Evolutionary conservation across 805 yeast genomes (phyloP), one percentile per base, ranked within the genome.

Genomic region (Isabelozyma pseudorhagii): DNA sequence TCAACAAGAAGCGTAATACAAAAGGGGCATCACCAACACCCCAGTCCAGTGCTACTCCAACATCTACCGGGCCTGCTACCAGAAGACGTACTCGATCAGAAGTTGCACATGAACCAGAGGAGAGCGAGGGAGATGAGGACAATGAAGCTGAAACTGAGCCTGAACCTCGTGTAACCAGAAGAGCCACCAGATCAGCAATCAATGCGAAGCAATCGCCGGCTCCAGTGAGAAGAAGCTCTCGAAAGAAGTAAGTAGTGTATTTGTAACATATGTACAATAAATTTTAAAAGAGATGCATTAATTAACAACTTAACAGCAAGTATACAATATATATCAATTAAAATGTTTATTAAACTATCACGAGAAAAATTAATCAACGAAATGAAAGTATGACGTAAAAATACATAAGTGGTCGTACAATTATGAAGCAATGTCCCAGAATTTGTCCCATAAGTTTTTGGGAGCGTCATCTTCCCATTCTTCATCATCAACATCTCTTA

Each of bases 401-500:
- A 13, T 31, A 31, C 36, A 31, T 31, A 31, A 31, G n/a, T 3
- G 25, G 3, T 21, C 4, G 25, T 5, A 5, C 38, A n/a, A n/a
- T 38, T 57, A 60, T 38, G 63, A 58, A 18, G 75, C 63, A 36
- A 67, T 55, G 44, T 56, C 66, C 85, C 86, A 81, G 56, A 81
- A 66, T 61, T 79, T 82, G 45, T 75, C 84, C 82, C 84, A 79
- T 29, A 76, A 43, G 44, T 69, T 78, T 50, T 67, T 78, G 45
- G 83, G 82, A n/a, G 61, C 75, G 1, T 72, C 77, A 31, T 59
- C 66, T 38, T 80, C 87, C 82, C 84, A 82, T 5, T 75, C 77
- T 39, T 74, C 74, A 39, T 78, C 82, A 46, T 85, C 89, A 38
- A 80, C 70, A 49, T 79, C 85, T 61, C 87, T 77, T 57, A 84